Evolutionary conservation across 2,329 filamentous ascomycete genomes (phyloP), one percentile per base, ranked within the genome.

Genomic region (Dactylellina sp.): DNA sequence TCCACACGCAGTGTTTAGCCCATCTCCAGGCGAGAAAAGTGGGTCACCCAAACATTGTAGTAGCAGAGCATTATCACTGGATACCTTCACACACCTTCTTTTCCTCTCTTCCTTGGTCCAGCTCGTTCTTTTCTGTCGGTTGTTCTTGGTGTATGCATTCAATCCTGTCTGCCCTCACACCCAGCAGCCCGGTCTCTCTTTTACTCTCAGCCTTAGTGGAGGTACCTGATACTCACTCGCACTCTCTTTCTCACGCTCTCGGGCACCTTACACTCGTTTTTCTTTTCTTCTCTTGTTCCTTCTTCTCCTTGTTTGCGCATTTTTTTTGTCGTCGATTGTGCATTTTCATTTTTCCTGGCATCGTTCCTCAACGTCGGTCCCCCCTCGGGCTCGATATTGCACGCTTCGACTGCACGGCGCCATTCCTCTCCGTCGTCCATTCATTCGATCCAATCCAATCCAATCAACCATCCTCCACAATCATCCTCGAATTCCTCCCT

Each of bases 201-300:
- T 44, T 47, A 53, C n/a, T 18, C 18, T n/a, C 46, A 49, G 46
- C 24, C 46, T 14, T 49, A 49, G 46, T 28, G 25, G 52, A 49
- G 47, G 50, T 40, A 37, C n/a, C n/a, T n/a, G n/a, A n/a, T n/a
- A n/a, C n/a, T n/a, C n/a, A n/a, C 24, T 18, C n/a, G n/a, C 47
- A 25, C 25, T 50, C 50, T 47, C 57, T 52, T 44, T 57, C 25
- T 59, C 46, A 35, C 59, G 66, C 66, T 52, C 39, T 71, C 46
- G 66, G 66, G 66, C 66, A 71, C 61, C 66, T 71, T 71, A 57
- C 66, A 71, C 66, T 71, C 66, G 66, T 71, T 71, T 71, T 64
- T 56, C 22, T 40, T 53, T 62, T 39, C 39, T 49, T 42, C 32
- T 60, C 32, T 49, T 49, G 16, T 35, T 64, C 20, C 12, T n/a